Evolutionary conservation across 2,329 filamentous ascomycete genomes (phyloP).

Genomic region (Paecilomyces dactylethromorphus): DNA sequence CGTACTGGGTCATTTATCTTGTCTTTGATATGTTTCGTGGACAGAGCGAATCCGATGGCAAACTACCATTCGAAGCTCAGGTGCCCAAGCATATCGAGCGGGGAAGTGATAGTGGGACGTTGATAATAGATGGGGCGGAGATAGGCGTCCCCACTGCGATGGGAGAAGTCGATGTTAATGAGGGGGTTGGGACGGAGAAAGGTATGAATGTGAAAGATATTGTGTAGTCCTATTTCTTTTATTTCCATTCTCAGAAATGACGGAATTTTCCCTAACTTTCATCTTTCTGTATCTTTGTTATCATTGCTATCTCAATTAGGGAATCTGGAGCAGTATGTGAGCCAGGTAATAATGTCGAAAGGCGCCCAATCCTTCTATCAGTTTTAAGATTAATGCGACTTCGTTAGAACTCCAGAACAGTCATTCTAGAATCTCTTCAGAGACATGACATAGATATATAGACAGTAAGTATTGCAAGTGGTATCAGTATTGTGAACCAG

Average conservation of each 20-base stretch:
- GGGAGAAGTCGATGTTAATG: neutral
- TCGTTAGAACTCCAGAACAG: no score
- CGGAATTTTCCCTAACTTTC: neutral
- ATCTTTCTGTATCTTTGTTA: neutral
- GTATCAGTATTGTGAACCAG: no score
- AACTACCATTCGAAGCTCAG: slow-evolving; percentile 1
- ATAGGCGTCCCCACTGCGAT: neutral
- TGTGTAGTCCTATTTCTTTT: neutral
- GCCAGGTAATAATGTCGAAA: no score
- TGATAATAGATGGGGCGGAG: slow-evolving; percentile 4
- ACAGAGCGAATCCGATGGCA: neutral
- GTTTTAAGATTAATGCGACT: no score
- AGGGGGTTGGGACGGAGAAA: neutral
- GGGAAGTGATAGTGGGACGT: slow-evolving; percentile 1
- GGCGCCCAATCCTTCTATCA: no score
- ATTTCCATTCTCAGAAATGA: neutral
- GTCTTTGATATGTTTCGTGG: slow-evolving; percentile 3
- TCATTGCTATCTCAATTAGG: no score
- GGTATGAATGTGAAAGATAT: neutral
- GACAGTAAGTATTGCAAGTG: no score
- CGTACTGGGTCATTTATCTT: slow-evolving; percentile 11
- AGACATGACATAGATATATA: no score
- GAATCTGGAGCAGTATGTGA: no score
- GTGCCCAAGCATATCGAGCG: slow-evolving; percentile 3
- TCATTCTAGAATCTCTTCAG: no score